These are phyloP conservation scores for Fusarium heterosporum DNA, from an alignment of 2,329 filamentous ascomycete species.

Conservation along the genomic window DNA sequence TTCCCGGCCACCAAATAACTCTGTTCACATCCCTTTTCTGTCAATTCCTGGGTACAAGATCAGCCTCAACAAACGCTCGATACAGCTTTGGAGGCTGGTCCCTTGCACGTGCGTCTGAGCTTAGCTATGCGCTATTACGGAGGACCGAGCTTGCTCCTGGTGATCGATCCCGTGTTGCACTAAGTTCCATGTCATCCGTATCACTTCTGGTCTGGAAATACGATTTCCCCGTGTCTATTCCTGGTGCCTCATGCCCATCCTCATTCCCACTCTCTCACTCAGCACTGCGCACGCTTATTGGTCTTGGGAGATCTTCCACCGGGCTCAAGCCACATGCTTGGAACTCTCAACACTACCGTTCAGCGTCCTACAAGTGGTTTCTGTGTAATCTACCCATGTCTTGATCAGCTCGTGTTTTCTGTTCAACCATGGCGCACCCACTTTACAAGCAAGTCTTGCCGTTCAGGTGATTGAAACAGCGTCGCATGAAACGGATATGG, in stretches of 20 bases:
- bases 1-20: slow-evolving; percentile 19
- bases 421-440: slow-evolving; percentile 8
- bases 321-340: slow-evolving; percentile 29
- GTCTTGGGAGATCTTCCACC: slow-evolving; percentile 34
- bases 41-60: slow-evolving; percentile 17
- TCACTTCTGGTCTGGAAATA: slow-evolving; percentile 17
- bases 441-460: slow-evolving; percentile 10
- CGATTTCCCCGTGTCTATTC: slow-evolving; percentile 35
- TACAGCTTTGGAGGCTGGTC: slow-evolving; percentile 11
- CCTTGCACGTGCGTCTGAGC: slow-evolving; percentile 16
- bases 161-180: slow-evolving; percentile 9
- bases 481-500: background rate
- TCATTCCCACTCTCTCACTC: slow-evolving; percentile 10
- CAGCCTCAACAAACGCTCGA: slow-evolving; percentile 12
- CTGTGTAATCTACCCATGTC: slow-evolving; percentile 6
- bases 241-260: slow-evolving; percentile 3
- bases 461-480: background rate
- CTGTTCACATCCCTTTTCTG: slow-evolving; percentile 29
- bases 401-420: slow-evolving; percentile 32
- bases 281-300: slow-evolving; percentile 26
- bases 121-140: background rate
- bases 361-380: slow-evolving; percentile 17
- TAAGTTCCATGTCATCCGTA: slow-evolving; percentile 21
- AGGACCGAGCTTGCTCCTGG: slow-evolving; percentile 20
- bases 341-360: slow-evolving; percentile 7